Conservation (phyloP, 345 rosid genomes). For the Lepidium sativum region DNA sequence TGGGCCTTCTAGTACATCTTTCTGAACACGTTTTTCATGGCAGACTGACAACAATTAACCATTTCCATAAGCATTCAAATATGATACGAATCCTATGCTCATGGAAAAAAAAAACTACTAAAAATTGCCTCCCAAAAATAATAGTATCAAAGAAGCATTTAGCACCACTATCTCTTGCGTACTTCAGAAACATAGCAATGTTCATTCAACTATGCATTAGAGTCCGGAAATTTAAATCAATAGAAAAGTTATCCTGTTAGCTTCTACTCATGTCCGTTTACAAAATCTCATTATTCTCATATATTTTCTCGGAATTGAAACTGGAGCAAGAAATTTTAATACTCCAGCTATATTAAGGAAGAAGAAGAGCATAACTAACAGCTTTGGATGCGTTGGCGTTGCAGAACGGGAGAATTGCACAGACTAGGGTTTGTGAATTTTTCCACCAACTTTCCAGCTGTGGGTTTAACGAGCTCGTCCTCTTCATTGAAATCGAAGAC, state of each 20-base stretch:
- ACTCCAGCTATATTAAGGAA: not conserved
- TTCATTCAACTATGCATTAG: not conserved
- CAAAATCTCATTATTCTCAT: not conserved
- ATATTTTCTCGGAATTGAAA: not conserved
- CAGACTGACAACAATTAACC: conserved; percentile 33
- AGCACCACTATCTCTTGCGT: not conserved
- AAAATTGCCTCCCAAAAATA: not conserved
- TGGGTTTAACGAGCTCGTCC: conserved; percentile 50
- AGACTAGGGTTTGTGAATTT: conserved; percentile 59
- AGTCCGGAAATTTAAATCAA: not conserved
- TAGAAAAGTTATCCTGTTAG: not conserved
- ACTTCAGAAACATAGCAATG: not conserved
- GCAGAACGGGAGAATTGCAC: conserved; percentile 31
- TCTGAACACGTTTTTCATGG: conserved; percentile 24
- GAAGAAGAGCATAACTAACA: conserved; percentile 32
- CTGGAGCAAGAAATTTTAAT: not conserved
- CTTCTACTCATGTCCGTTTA: not conserved
- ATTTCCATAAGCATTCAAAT: not conserved
- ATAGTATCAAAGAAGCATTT: not conserved
- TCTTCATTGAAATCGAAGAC: conserved; percentile 70
- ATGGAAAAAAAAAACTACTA: not conserved
- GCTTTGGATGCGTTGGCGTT: conserved; percentile 40
- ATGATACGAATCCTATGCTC: not conserved
- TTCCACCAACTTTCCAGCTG: conserved; percentile 33
- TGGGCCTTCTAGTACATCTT: conserved; percentile 21